Evolutionary conservation across 2,329 filamentous ascomycete genomes (phyloP).

Genomic region (Didymella segeticola): DNA sequence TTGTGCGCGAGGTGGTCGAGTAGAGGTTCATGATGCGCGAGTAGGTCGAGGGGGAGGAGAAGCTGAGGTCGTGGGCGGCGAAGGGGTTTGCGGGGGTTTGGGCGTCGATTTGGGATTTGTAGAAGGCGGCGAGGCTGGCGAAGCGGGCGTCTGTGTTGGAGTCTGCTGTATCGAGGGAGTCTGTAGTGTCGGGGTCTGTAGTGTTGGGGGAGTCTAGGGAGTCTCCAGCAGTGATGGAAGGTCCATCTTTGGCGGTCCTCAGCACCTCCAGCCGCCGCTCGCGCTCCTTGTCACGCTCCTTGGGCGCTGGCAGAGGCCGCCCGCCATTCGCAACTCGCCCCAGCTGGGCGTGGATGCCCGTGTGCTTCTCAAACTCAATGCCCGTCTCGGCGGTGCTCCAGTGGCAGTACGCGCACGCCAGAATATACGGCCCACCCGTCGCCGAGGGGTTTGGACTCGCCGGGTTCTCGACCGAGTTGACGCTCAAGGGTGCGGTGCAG

Average conservation of each 20-base stretch:
- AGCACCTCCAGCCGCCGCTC: slow-evolving; percentile 43
- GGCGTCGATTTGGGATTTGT: slow-evolving; percentile 74
- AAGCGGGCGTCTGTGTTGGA: slow-evolving; percentile 74
- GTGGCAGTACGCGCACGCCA: slow-evolving; percentile 88
- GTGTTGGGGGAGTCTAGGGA: too few relatives aligned
- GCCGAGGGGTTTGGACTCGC: slow-evolving; percentile 28
- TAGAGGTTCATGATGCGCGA: slow-evolving; percentile 93
- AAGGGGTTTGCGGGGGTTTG: slow-evolving; percentile 59
- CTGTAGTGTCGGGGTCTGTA: too few relatives aligned
- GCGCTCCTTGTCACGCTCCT: slow-evolving; percentile 50
- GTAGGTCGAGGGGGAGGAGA: slow-evolving; percentile 79
- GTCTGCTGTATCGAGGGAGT: slow-evolving; percentile 19
- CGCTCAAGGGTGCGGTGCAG: slow-evolving; percentile 80
- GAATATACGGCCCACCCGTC: slow-evolving; percentile 70
- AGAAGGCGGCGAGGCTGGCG: slow-evolving; percentile 77
- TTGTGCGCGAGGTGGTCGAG: slow-evolving; percentile 62
- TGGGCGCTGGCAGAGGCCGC: slow-evolving; percentile 48
- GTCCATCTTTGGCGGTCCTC: too few relatives aligned
- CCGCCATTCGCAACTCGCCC: slow-evolving; percentile 67
- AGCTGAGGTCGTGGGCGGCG: slow-evolving; percentile 56
- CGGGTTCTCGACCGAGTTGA: slow-evolving; percentile 70
- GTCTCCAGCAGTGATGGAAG: too few relatives aligned
- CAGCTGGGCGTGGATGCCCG: slow-evolving; percentile 83
- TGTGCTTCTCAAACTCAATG: slow-evolving; percentile 87
- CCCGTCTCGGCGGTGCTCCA: slow-evolving; percentile 92